phyloP scores from a whole-genome alignment of 257 asterid species.

The Nicotiana attenuata region DNA sequence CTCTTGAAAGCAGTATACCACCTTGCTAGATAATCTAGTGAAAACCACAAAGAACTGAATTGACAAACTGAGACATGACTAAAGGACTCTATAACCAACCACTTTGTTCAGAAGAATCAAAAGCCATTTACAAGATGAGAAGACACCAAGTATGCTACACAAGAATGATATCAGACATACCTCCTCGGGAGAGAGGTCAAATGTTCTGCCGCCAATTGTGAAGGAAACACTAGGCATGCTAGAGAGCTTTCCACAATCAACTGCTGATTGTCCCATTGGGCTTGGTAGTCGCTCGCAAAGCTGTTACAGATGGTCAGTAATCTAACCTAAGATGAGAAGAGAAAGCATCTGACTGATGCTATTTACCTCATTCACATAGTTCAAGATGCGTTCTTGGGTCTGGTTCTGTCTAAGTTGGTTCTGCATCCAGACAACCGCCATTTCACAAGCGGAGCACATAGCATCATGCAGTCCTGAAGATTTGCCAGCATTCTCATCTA shows the following conservation, averaged over 20 bases:
- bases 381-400: slow-evolving; percentile 75
- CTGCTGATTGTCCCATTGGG: slow-evolving; percentile 91
- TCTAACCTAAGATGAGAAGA: neutral
- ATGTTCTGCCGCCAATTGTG: slow-evolving; percentile 71
- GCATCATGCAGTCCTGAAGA: slow-evolving; percentile 53
- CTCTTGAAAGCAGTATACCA: neutral
- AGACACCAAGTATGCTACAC: neutral
- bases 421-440: slow-evolving; percentile 99
- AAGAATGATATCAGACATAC: slow-evolving; percentile 28
- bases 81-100: neutral
- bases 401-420: slow-evolving; percentile 73
- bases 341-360: neutral
- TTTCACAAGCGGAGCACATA: slow-evolving; percentile 93
- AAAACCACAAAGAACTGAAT: neutral
- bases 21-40: neutral
- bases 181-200: slow-evolving; percentile 75
- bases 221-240: slow-evolving; percentile 82
- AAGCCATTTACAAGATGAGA: neutral
- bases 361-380: slow-evolving; percentile 71
- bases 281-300: slow-evolving; percentile 90
- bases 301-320: slow-evolving; percentile 29
- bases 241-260: slow-evolving; percentile 70
- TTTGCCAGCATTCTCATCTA: slow-evolving; percentile 52
- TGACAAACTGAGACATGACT: neutral
- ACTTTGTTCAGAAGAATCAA: neutral